Base-by-base conservation (phyloP, 352 stramenopile species). In the Blastocystis hominis region DNA sequence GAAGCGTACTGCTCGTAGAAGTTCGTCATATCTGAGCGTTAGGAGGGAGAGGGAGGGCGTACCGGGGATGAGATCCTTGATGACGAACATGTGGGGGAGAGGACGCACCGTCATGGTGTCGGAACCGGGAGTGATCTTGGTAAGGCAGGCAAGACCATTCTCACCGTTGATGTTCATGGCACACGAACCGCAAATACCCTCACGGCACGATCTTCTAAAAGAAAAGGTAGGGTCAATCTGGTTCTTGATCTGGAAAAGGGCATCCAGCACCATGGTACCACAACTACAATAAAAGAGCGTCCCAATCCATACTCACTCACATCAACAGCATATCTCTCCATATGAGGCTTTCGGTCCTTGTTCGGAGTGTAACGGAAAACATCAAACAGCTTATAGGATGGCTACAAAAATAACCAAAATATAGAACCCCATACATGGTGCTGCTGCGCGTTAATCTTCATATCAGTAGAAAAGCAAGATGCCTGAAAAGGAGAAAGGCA, bases 151-250 rank as follows among this genome's bases (percentile, higher is more conserved):
- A 59, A 99, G 91, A 46, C 95, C 98, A 91, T 99, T 99, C 89
- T 92, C 93, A 38, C 97, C 97, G 89, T 98, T 94, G 89, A 99
- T 98, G 91, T 99, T 99, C 97, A 99, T 99, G 89, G 97, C 96
- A 89, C 97, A 99, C 34, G 94, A 98, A 87, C 97, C 97, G 88
- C 97, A 99, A 90, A 99, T 99, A 36, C 96, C 97, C 91, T 99
- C 97, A 87, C 97, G 95, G 90, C 97, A 99, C 42, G 95, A 98
- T 47, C 92, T 93, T 59, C 97, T 94, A 91, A 99, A 98, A 59
- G 96, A 98, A 17, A 99, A 91, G 63, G 96, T 98, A 6, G 96
- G 94, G 92, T 98, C 96, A 92, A 98, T 93, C 88, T 99, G 96
- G 90, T 97, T 97, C 92, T 99, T 99, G 89, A 99, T 99, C 92